These are phyloP conservation scores for Diophrys appendiculata DNA, from an alignment of 73 alveolate genomes.

Conservation along the genomic window DNA sequence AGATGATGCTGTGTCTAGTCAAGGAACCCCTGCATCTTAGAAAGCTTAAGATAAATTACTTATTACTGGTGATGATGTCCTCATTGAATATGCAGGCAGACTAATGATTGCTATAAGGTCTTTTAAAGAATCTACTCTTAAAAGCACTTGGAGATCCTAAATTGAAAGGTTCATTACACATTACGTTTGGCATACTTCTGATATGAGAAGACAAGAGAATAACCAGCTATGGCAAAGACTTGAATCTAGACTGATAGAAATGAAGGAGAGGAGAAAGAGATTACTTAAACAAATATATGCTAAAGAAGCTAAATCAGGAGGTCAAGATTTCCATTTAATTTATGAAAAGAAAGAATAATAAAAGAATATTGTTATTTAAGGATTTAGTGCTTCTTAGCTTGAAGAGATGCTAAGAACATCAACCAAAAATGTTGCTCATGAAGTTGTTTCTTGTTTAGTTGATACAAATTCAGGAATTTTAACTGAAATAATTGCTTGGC, in stretches of 20 bases:
- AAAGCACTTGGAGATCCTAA: slow-evolving; percentile 31
- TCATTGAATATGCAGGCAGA: slow-evolving; percentile 68
- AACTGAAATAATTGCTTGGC: no score
- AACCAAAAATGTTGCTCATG: slow-evolving; percentile 69
- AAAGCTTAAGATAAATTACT: slow-evolving; percentile 50
- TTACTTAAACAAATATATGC: slow-evolving; percentile 43
- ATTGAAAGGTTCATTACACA: slow-evolving; percentile 66
- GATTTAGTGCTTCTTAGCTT: slow-evolving; percentile 62
- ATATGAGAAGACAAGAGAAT: slow-evolving; percentile 44
- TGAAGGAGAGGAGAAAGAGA: slow-evolving; percentile 71
- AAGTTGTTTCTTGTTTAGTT: slow-evolving; percentile 65
- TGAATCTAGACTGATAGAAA: slow-evolving; percentile 60
- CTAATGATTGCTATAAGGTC: slow-evolving; percentile 55
- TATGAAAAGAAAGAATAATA: slow-evolving; percentile 7
- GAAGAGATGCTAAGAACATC: slow-evolving; percentile 74
- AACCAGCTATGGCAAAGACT: slow-evolving; percentile 52
- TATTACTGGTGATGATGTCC: slow-evolving; percentile 79
- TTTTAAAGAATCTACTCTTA: slow-evolving; percentile 39
- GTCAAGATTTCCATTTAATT: slow-evolving; percentile 7
- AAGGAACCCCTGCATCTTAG: background rate
- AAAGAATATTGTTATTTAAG: slow-evolving; percentile 51
- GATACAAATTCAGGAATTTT: slow-evolving; percentile 6
- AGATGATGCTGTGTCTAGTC: background rate
- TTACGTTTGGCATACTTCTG: slow-evolving; percentile 67
- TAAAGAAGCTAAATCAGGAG: slow-evolving; percentile 48